Base-by-base conservation (phyloP, 139 green algal genomes). In the Tetraselmis striata region DNA sequence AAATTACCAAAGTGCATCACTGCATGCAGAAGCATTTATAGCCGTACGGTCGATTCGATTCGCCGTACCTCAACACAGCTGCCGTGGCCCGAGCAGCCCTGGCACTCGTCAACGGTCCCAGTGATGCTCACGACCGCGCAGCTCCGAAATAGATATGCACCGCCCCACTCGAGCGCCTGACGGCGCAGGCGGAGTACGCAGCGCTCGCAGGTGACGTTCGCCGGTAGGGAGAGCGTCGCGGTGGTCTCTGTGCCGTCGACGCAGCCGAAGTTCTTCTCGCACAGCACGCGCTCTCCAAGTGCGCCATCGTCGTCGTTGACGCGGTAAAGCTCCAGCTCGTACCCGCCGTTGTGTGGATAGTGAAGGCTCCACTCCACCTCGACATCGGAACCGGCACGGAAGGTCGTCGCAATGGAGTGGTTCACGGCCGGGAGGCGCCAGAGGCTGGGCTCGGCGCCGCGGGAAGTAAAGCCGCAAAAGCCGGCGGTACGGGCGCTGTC, bases 271-370 rank as follows among this genome's bases (percentile, higher is more conserved):
- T 31, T 0, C n/a, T 45, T 1, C 59, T 67, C 28, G 29, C 78
- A 58, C 67, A 29, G 31, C 82, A 85, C 29, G 30, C 74, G 27
- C 23, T 5, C 59, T 79, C 45, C 31, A 45, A 1, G n/a, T 18
- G 45, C 18, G 11, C 45, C 45, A 5, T 86, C 59, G 45, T 77
- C 23, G 30, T 25, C 45, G 23, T 82, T 31, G 1, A 30, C 1
- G 0, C 80, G 30, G 30, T 82, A 85, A 18, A 85, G 77, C 77
- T 83, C 77, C 27, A 85, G 59, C 22, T 32, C 5, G 31, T 31
- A 85, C 2, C 82, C 82, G 0, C 82, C 82, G 59, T 85, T 75
- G 77, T 85, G 82, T 2, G 82, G 28, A 75, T 85, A 85, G 77
- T 85, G 82, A 27, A 85, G 29, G 79, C 80, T 81, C 82, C 82